Percentiles rank a stretch among this genome's conserved stretches.
Conservation (phyloP, 2,329 filamentous ascomycete species). For the Phialophora tarda region DNA sequence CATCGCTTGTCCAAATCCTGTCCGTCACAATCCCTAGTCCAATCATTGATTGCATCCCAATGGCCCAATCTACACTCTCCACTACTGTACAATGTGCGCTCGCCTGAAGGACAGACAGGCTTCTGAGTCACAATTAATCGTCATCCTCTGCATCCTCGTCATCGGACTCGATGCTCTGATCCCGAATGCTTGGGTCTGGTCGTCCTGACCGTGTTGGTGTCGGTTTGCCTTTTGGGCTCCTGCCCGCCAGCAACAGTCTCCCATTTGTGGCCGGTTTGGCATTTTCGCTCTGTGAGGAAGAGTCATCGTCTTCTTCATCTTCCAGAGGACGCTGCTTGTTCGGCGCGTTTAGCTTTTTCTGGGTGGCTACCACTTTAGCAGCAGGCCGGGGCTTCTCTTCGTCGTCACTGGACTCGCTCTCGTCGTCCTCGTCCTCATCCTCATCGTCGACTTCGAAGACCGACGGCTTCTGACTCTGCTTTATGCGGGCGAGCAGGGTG, state of each 20-base stretch:
- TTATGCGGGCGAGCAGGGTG: conserved; percentile 9
- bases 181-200: conserved; percentile 25
- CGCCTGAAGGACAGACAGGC: background rate
- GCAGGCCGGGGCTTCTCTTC: conserved; percentile 12
- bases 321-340: background rate
- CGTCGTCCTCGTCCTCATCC: conserved; percentile 18
- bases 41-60: background rate
- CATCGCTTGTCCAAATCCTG: background rate
- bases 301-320: conserved; percentile 6
- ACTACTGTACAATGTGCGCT: too few relatives aligned
- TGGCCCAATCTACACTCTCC: background rate
- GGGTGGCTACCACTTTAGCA: background rate
- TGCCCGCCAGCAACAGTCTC: background rate
- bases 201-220: background rate
- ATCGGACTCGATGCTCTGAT: conserved; percentile 23
- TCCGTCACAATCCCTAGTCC: background rate
- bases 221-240: background rate
- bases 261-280: background rate
- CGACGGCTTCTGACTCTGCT: conserved; percentile 10
- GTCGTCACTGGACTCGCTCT: conserved; percentile 19
- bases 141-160: conserved; percentile 16
- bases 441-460: conserved; percentile 22
- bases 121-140: background rate
- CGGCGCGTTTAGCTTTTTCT: too few relatives aligned
- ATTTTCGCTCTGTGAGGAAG: background rate